Evolutionary conservation across 2,329 filamentous ascomycete genomes (phyloP).

Genomic region (Penicillium sp.): DNA sequence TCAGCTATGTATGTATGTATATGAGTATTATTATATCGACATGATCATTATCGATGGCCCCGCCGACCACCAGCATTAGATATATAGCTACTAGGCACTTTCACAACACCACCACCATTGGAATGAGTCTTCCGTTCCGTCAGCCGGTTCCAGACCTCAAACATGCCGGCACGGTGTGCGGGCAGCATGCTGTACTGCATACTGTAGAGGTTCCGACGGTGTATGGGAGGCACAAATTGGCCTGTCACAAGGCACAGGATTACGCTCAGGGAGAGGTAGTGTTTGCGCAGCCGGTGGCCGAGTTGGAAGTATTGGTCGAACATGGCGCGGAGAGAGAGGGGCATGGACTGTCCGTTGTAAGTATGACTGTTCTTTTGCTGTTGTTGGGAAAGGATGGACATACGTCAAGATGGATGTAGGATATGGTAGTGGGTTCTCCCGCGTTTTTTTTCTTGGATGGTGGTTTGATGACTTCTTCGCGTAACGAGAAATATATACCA

Average conservation of each 20-base stretch:
- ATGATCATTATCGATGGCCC: constrained; percentile 4
- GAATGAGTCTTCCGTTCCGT: constrained; percentile 45
- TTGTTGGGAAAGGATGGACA: constrained; percentile 12
- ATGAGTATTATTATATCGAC: not conserved
- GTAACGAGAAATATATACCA: constrained; percentile 85
- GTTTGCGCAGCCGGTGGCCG: constrained; percentile 83
- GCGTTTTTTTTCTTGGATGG: constrained; percentile 28
- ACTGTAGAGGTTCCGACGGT: constrained; percentile 90
- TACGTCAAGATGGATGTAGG: constrained; percentile 84
- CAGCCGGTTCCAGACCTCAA: constrained; percentile 78
- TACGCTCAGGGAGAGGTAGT: constrained; percentile 87
- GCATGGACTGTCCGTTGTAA: constrained; percentile 62
- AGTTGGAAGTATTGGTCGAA: constrained; percentile 98
- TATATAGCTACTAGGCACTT: constrained; percentile 9
- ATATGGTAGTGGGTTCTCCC: constrained; percentile 61
- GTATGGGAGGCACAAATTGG: constrained; percentile 90
- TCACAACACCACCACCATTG: not conserved
- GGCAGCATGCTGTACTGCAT: constrained; percentile 98
- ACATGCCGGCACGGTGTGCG: constrained; percentile 70
- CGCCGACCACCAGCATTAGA: constrained; percentile 10
- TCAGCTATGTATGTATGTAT: not conserved
- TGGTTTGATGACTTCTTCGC: constrained; percentile 59
- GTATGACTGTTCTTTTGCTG: not conserved
- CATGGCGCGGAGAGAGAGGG: constrained; percentile 86
- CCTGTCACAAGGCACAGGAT: constrained; percentile 84